Evolutionary conservation across 768 basidiomycete species (phyloP).

Genomic region (Jaapia argillacea): DNA sequence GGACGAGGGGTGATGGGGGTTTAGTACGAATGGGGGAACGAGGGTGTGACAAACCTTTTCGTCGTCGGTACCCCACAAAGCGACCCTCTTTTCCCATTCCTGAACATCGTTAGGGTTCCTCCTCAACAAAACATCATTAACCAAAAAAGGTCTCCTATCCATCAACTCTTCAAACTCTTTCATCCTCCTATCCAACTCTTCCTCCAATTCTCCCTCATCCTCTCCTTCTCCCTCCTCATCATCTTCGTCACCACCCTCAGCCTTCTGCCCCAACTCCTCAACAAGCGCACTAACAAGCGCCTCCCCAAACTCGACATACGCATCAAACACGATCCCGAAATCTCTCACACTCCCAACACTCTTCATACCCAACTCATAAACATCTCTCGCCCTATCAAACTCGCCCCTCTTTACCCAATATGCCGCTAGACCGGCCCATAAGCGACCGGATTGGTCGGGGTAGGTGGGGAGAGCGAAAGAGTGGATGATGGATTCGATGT

Average conservation of each 20-base stretch:
- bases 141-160: slow-evolving; percentile 90
- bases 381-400: slow-evolving; percentile 81
- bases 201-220: slow-evolving; percentile 67
- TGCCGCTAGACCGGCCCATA: slow-evolving; percentile 95
- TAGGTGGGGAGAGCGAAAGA: slow-evolving; percentile 84
- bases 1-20: not conserved
- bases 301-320: slow-evolving; percentile 92
- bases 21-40: too few species aligned
- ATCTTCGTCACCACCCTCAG: slow-evolving; percentile 70
- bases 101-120: slow-evolving; percentile 97
- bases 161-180: slow-evolving; percentile 89
- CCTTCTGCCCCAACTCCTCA: slow-evolving; percentile 70
- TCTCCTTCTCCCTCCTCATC: slow-evolving; percentile 76
- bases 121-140: slow-evolving; percentile 89
- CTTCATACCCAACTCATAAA: slow-evolving; percentile 81
- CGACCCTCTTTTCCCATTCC: slow-evolving; percentile 98
- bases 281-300: slow-evolving; percentile 84
- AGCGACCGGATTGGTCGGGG: slow-evolving; percentile 91
- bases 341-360: slow-evolving; percentile 88
- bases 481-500: slow-evolving; percentile 78
- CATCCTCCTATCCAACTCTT: slow-evolving; percentile 82
- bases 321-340: slow-evolving; percentile 96
- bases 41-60: slow-evolving; percentile 69
- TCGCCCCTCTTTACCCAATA: slow-evolving; percentile 98
- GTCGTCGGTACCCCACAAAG: slow-evolving; percentile 87